These are phyloP conservation scores for Dipteronia sinensis DNA, from an alignment of 345 rosid species.

Conservation along the genomic window DNA sequence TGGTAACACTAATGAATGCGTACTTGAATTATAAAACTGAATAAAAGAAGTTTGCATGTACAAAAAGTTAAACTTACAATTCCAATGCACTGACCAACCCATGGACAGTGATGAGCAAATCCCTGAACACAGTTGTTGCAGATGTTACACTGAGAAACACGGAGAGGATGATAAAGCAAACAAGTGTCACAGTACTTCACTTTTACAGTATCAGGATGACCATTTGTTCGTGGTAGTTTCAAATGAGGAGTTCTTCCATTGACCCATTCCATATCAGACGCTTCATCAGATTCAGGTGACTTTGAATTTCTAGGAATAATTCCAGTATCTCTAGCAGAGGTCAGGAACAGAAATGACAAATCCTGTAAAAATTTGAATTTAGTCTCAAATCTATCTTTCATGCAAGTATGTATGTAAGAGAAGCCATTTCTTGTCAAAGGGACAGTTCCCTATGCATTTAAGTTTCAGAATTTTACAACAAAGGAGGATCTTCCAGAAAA, in stretches of 20 bases:
- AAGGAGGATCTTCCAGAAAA: neutral
- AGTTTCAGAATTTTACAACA: neutral
- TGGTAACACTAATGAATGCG: neutral
- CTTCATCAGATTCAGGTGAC: constrained; percentile 58
- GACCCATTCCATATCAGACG: constrained; percentile 55
- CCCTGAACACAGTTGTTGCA: constrained; percentile 92
- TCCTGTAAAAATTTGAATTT: constrained; percentile 51
- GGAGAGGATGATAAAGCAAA: constrained; percentile 88
- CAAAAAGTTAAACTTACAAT: constrained; percentile 58
- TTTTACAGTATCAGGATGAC: constrained; percentile 59
- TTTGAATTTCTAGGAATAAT: constrained; percentile 71
- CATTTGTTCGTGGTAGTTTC: constrained; percentile 78
- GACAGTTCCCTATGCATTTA: neutral
- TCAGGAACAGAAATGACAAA: constrained; percentile 63
- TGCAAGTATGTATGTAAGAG: neutral
- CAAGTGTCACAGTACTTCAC: constrained; percentile 93
- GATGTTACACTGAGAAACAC: constrained; percentile 91
- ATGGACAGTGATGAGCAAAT: constrained; percentile 96
- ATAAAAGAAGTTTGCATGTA: neutral
- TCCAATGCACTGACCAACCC: constrained; percentile 99
- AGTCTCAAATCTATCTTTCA: constrained; percentile 17
- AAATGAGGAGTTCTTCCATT: constrained; percentile 67
- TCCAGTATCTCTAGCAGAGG: constrained; percentile 87
- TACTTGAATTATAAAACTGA: neutral
- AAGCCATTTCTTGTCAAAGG: neutral